phyloP scores from a whole-genome alignment of 2,329 filamentous ascomycete species.

The Alternaria incomplexa region DNA sequence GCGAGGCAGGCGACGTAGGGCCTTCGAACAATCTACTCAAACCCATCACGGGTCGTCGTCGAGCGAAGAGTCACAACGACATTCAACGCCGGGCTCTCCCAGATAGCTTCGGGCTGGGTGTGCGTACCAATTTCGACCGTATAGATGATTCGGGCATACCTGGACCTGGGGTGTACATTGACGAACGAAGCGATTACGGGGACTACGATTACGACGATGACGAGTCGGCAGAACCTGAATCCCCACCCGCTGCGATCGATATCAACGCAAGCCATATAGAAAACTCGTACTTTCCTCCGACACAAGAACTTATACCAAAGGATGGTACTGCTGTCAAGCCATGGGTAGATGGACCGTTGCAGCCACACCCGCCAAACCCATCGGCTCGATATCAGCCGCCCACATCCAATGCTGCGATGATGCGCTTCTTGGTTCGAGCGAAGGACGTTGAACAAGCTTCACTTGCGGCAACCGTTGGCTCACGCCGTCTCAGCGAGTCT shows the following conservation, averaged over 20 bases:
- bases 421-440: slow-evolving; percentile 56
- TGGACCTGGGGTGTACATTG: slow-evolving; percentile 56
- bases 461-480: slow-evolving; percentile 72
- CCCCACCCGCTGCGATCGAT: slow-evolving; percentile 45
- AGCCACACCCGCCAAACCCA: slow-evolving; percentile 34
- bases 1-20: slow-evolving; percentile 52
- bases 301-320: slow-evolving; percentile 26
- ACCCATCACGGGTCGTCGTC: slow-evolving; percentile 44
- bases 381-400: slow-evolving; percentile 55
- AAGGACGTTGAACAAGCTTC: slow-evolving; percentile 61
- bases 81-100: slow-evolving; percentile 32
- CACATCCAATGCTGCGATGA: slow-evolving; percentile 63
- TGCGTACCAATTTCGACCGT: slow-evolving; percentile 36
- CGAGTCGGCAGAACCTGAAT: slow-evolving; percentile 38
- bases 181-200: slow-evolving; percentile 47
- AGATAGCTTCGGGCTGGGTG: slow-evolving; percentile 38
- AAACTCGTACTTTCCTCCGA: slow-evolving; percentile 40
- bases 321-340: slow-evolving; percentile 45
- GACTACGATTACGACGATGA: slow-evolving; percentile 47
- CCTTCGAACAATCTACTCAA: slow-evolving; percentile 35
- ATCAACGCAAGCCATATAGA: slow-evolving; percentile 32
- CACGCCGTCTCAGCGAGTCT: slow-evolving; percentile 67
- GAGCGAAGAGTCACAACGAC: slow-evolving; percentile 57
- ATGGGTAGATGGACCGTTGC: slow-evolving; percentile 56
- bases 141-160: slow-evolving; percentile 54